Conservation (phyloP, 129 eudicot species). For the Saposhnikovia divaricata region DNA sequence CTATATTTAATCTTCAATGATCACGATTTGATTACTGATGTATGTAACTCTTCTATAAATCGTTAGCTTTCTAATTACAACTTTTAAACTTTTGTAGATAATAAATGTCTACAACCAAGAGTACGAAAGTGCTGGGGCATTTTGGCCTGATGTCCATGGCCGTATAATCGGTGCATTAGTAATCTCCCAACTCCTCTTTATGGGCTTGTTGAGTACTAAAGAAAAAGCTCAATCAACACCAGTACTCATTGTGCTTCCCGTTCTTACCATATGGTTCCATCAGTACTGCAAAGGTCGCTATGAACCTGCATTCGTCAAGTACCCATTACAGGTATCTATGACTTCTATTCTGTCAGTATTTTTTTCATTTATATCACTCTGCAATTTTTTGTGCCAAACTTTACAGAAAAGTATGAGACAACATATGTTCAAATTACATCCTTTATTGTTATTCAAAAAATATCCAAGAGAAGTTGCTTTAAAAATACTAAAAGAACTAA, state of each 20-base stretch:
- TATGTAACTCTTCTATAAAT: not conserved
- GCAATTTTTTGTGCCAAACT: not conserved
- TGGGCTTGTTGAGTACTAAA: slow-evolving; percentile 83
- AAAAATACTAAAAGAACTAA: not conserved
- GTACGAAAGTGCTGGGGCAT: slow-evolving; percentile 93
- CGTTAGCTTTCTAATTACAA: not conserved
- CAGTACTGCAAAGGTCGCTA: slow-evolving; percentile 82
- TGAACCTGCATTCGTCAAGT: slow-evolving; percentile 78
- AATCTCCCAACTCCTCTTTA: slow-evolving; percentile 71
- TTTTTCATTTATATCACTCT: not conserved
- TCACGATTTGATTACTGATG: not conserved
- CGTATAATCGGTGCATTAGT: slow-evolving; percentile 57
- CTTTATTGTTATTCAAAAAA: not conserved
- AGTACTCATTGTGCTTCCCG: slow-evolving; percentile 69
- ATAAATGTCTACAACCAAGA: slow-evolving; percentile 93
- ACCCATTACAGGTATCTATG: slow-evolving; percentile 65
- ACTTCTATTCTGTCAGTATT: not conserved
- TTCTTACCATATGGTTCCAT: slow-evolving; percentile 73
- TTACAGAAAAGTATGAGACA: not conserved
- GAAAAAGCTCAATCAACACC: slow-evolving; percentile 55
- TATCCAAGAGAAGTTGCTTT: not conserved
- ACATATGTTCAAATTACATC: not conserved
- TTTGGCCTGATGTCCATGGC: slow-evolving; percentile 97
- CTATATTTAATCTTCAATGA: not conserved
- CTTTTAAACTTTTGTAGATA: slow-evolving; percentile 38